Evolutionary conservation across 305 asterid species (phyloP).

Genomic region (Plantago coronopus): DNA sequence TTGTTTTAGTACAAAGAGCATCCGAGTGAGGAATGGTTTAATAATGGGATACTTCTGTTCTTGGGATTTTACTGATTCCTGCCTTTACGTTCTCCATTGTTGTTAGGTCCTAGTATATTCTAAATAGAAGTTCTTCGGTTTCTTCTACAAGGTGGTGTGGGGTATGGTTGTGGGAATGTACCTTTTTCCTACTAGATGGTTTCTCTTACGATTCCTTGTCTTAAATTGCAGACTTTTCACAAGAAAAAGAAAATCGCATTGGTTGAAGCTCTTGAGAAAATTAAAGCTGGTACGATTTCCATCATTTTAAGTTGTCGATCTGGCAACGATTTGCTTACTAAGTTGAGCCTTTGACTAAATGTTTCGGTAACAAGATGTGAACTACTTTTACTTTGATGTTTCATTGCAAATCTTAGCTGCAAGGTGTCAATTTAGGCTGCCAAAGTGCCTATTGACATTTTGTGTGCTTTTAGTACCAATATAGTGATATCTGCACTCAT

Average conservation of each 20-base stretch:
- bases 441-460: not conserved
- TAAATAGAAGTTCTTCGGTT: too few species aligned
- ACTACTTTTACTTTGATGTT: not conserved
- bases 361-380: not conserved
- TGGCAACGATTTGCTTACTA: slow-evolving; percentile 7
- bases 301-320: not conserved
- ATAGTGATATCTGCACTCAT: not conserved
- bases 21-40: too few species aligned
- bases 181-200: not conserved
- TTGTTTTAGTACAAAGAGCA: too few species aligned
- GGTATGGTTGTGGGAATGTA: not conserved
- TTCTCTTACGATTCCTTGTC: slow-evolving; percentile 1
- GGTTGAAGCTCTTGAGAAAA: slow-evolving; percentile 92
- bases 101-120: too few species aligned
- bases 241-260: slow-evolving; percentile 56
- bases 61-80: too few species aligned
- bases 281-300: slow-evolving; percentile 66
- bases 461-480: not conserved
- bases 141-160: too few species aligned
- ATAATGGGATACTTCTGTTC: too few species aligned
- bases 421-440: too few species aligned
- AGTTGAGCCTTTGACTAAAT: not conserved
- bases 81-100: too few species aligned
- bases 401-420: too few species aligned
- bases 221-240: slow-evolving; percentile 54